Conservation (phyloP, 192 early-diverging fungal genomes). For the Backusella parvicylindrica region DNA sequence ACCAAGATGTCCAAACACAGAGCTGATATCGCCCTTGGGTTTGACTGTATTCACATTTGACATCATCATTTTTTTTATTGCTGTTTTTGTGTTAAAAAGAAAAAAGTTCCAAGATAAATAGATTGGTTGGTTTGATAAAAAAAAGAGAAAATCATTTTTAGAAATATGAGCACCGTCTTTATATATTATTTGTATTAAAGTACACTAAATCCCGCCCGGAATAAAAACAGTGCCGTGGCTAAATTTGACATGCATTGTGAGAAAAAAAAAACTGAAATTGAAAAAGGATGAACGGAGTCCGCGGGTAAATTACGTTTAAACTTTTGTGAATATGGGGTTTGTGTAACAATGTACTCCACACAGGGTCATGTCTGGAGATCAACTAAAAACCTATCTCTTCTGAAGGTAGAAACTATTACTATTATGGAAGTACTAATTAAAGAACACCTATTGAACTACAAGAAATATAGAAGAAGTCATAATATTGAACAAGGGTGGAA, state of each 20-base stretch:
- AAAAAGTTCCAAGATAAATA: no score
- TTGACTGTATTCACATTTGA: neutral
- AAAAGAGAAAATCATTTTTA: neutral
- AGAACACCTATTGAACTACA: neutral
- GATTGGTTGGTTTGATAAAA: no score
- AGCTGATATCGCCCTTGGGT: constrained; percentile 23
- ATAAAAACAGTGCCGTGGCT: neutral
- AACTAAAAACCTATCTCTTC: neutral
- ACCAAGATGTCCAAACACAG: constrained; percentile 22
- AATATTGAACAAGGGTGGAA: no score
- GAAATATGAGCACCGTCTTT: neutral
- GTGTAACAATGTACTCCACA: neutral
- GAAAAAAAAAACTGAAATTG: neutral
- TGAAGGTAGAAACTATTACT: neutral
- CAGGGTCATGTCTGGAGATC: neutral
- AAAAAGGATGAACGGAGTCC: neutral
- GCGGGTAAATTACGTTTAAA: neutral
- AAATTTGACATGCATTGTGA: neutral
- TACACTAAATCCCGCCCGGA: neutral
- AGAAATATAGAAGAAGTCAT: neutral
- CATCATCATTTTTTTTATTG: neutral
- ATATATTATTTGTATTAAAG: neutral
- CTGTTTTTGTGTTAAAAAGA: no score
- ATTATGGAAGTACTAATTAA: neutral
- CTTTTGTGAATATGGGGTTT: neutral